Evolutionary conservation across 1,284 basidiomycete species (phyloP), one percentile per base, ranked within the genome.

Genomic region (Rhodotorula sp.): DNA sequence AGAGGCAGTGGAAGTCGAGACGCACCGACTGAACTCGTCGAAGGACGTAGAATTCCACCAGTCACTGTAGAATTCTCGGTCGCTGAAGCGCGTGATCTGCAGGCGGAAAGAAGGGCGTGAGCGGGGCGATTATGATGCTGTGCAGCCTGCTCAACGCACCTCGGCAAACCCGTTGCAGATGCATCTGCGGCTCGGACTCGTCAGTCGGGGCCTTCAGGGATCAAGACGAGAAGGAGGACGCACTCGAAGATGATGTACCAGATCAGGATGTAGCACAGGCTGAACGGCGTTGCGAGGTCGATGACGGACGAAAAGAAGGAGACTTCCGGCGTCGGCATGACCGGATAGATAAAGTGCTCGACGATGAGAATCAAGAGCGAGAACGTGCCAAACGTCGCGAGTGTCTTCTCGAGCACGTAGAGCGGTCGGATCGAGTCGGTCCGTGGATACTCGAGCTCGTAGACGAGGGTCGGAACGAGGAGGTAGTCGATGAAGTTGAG

Each of bases 121-220:
- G 34, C 34, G 34, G 34, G 34, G 34, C 34, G 34, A 34, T 34
- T 34, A 34, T 34, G 34, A 34, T 34, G 34, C 34, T 34, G 34
- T 34, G 34, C 34, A 34, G 34, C 34, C 34, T 34, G 34, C 34
- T 34, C 34, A 34, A 97, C 95, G 82, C 94, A 91, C 82, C 81
- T 98, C 96, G 5, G 93, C 93, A 80, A 98, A 97, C 16, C 85
- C 93, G 79, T 97, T 96, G 83, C 93, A 96, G 70, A 98, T 94
- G 79, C 95, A 97, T 34, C 34, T 34, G 34, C 81, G 95, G 52
- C 14, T 9, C 48, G 52, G 14, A 27, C 14, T 25, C n/a, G 25
- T 7, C n/a, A 27, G 23, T 27, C 25, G 23, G 52, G 9, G 52
- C 34, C 34, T 34, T n/a, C 52, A 23, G 12, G 7, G 52, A 7